Evolutionary conservation across 1,139 yeast species (phyloP), one percentile per base, ranked within the genome.

Genomic region (Nakaseomyces sp.): DNA sequence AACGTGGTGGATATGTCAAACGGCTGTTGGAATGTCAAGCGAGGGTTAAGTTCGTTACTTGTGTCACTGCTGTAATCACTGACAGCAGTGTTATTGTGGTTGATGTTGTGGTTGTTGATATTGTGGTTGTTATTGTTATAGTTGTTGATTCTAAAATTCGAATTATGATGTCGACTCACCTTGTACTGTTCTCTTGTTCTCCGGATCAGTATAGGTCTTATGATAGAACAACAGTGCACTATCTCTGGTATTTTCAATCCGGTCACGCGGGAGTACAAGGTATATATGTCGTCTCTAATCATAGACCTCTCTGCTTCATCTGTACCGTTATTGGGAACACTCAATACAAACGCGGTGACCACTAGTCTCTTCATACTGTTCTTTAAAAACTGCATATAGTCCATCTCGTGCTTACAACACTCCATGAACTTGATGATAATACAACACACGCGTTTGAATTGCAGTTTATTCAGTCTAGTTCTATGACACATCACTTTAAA

Each of bases 381-480:
- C 20, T 50, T 48, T 20, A 56, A 41, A 37, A 42, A 49, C 30
- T 42, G 43, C 56, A 58, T 50, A 37, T 53, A 56, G 25, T 57
- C 52, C 7, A 43, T 39, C 16, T 51, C 53, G 26, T 45, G 43
- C 10, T 41, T 39, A 40, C 56, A 50, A 41, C 54, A 47, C 19
- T 52, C 52, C 22, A 55, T 41, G 42, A 58, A 57, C 42, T 56
- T 57, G 25, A 54, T 45, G 5, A 50, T 40, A 33, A 57, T 50
- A 37, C 57, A 54, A 42, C 60, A 56, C 5, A 54, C 49, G 24
- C 48, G 51, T 37, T 57, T 56, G 38, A 57, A 56, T 35, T 56
- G 60, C 13, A 43, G 30, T 26, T 44, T 41, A 3, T 56, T 43
- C 2, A 54, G 43, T 6, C 37, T 45, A 2, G 53, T 49, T 37